These are phyloP conservation scores for Rhizopogon parksii DNA, from an alignment of 1,284 basidiomycete species.

Conservation along the genomic window DNA sequence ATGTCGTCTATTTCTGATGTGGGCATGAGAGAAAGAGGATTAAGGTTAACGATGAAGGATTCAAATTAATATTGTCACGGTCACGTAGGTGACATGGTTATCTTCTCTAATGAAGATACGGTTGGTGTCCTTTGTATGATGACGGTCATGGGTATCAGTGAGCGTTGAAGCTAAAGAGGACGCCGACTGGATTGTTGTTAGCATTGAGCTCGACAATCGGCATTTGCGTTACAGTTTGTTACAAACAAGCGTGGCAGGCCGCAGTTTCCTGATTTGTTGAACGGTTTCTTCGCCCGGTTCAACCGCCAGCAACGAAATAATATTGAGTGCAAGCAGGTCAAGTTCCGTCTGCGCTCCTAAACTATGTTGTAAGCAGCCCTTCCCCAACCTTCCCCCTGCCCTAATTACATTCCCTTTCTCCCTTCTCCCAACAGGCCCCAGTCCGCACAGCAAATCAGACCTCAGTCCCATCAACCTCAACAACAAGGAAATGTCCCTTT, in stretches of 20 bases:
- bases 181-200: too few species aligned
- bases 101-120: too few species aligned
- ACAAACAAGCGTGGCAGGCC: background rate
- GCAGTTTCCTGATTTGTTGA: conserved; percentile 5
- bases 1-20: conserved; percentile 77
- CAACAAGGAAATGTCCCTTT: conserved; percentile 13
- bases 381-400: conserved; percentile 1
- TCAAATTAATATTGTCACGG: background rate
- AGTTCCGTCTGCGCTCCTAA: conserved; percentile 2
- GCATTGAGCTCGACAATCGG: background rate
- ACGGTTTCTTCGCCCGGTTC: background rate
- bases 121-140: background rate
- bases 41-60: conserved; percentile 12
- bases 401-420: conserved; percentile 3
- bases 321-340: background rate
- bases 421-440: conserved; percentile 25
- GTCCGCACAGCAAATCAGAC: conserved; percentile 26
- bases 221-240: background rate
- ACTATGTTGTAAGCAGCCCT: conserved; percentile 32
- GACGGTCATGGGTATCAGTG: background rate
- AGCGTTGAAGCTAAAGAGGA: too few species aligned
- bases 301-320: background rate
- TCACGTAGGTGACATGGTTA: background rate
- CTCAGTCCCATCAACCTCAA: conserved; percentile 17
- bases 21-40: conserved; percentile 23